Conservation (phyloP, 331 rosid species). For the Pyrus hybrid region DNA sequence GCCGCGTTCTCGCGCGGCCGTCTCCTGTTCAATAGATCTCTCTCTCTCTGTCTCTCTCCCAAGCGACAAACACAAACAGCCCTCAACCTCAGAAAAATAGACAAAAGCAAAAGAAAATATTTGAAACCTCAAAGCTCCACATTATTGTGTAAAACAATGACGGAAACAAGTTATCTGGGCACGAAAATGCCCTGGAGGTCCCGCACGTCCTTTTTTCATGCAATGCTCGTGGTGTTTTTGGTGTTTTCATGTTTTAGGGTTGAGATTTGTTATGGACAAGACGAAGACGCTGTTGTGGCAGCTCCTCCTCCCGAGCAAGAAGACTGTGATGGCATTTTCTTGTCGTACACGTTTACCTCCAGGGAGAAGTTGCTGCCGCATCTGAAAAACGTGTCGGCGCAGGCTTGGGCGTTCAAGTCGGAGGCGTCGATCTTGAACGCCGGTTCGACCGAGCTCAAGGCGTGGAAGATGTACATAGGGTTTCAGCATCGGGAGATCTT, state of each 20-base stretch:
- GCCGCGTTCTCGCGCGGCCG: slow-evolving; percentile 45
- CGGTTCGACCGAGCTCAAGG: slow-evolving; percentile 46
- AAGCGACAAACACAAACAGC: neutral
- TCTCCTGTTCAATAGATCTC: neutral
- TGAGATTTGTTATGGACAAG: slow-evolving; percentile 29
- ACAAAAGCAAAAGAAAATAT: neutral
- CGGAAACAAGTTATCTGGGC: neutral
- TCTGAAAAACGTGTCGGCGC: slow-evolving; percentile 54
- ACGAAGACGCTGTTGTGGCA: neutral
- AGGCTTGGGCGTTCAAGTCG: slow-evolving; percentile 78
- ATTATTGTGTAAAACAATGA: neutral
- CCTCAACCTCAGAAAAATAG: neutral
- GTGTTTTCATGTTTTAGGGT: slow-evolving; percentile 2
- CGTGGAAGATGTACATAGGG: slow-evolving; percentile 68
- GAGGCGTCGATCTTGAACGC: slow-evolving; percentile 47
- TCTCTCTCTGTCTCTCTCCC: neutral
- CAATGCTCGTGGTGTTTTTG: neutral
- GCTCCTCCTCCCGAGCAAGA: slow-evolving; percentile 26
- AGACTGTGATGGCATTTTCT: slow-evolving; percentile 60
- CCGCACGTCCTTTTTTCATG: neutral
- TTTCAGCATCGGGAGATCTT: slow-evolving; percentile 69
- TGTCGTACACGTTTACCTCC: slow-evolving; percentile 36
- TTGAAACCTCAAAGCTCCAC: no score
- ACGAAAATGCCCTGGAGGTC: slow-evolving; percentile 16
- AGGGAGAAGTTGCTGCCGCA: slow-evolving; percentile 52